Evolutionary conservation across 2,329 filamentous ascomycete species (phyloP), one percentile per base, ranked within the genome.

Genomic region (Fusarium incarnatum): DNA sequence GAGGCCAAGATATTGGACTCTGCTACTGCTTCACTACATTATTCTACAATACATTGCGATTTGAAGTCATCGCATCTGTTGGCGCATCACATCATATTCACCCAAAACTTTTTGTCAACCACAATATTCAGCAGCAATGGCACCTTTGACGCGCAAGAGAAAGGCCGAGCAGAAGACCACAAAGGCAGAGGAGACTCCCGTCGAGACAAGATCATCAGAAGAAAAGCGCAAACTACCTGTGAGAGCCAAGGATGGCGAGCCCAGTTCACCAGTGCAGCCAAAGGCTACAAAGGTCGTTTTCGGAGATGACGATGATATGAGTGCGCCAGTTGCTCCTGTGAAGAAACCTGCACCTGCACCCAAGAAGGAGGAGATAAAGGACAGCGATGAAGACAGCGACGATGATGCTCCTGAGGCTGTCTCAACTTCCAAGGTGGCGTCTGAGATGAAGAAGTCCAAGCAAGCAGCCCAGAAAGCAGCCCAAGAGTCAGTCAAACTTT

Each of bases 321-420:
- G 56, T 27, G 28, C 22, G 10, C 60, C 53, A 25, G 50, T 68
- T 22, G 58, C 59, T 12, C 64, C 70, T 6, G 37, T 54, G 3
- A 27, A 56, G 42, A 65, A 75, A 56, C 44, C 71, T 12, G 64
- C 60, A 11, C 55, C 59, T 15, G 68, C 70, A 18, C 58, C 34
- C 23, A 27, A 44, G 23, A 30, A 71, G 2, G 74, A 77, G 18
- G 72, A 37, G 34, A 37, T 37, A n/a, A 18, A 77, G 6, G 78
- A 81, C 5, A 79, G 80, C 3, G 80, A 81, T 6, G 78, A 80
- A 3, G 82, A 83, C 13, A 83, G 83, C 44, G 85, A 87, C 45
- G 86, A 88, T 55, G 86, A 85, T 49, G 86, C 86, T 0, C 87
- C 87, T 11, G 87, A 89, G 76, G 87, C 85, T 5, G 83, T 89